Evolutionary conservation across 352 stramenopile species (phyloP), one percentile per base, ranked within the genome.

Genomic region (Phytophthora hibernalis): DNA sequence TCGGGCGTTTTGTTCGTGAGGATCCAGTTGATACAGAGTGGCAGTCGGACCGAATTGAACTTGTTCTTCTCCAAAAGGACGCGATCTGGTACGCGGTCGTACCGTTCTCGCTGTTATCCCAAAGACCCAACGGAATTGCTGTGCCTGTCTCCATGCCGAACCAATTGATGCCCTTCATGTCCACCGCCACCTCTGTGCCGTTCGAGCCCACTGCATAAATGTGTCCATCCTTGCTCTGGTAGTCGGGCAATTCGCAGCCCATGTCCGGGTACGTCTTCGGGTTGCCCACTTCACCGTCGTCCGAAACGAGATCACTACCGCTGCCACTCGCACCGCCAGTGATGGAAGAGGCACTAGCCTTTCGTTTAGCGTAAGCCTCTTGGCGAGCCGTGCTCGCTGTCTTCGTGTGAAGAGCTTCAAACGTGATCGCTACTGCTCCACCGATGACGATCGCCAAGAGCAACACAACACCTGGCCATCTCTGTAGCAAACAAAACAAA

Each of bases 111-210:
- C 45, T 53, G 54, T 93, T 93, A 53, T 86, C 74, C 85, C 85
- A 93, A 18, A 93, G 52, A 16, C 85, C 85, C 20, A 93, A 72
- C 0, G 85, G 85, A 22, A 91, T 86, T 18, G 76, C 80, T 22
- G 85, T 77, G 10, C 76, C 75, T 53, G 80, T 87, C 52, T 91
- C 82, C 82, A 91, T 91, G 51, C 82, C 82, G 60, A 77, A 92
- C 84, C 84, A 93, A 47, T 93, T 93, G 70, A 90, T 76, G 5
- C 85, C 85, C 52, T 93, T 93, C 70, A 93, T 91, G n/a, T 69
- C 38, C 16, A 93, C 62, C 0, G 76, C 42, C 15, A 90, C 80
- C 12, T 82, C 76, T 0, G 76, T 84, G 11, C 85, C 82, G 48
- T 90, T 88, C 13, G 74, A 64, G 11, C 73, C 83, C 28, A 77